Base-by-base conservation (phyloP, 2,329 filamentous ascomycete species). In the Penicillium sclerotiorum region DNA sequence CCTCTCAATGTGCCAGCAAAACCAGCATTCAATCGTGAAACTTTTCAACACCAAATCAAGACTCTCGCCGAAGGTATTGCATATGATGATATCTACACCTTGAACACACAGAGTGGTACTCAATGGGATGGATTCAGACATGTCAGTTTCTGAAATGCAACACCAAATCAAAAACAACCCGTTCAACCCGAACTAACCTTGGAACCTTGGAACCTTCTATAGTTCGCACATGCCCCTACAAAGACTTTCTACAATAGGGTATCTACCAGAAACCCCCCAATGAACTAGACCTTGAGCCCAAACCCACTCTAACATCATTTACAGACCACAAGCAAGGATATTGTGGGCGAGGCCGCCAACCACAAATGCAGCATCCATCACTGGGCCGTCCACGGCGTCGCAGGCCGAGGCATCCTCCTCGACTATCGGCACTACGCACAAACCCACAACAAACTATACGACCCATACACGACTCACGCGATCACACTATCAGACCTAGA, bases 401-500 rank as follows among this genome's bases (percentile, higher is more conserved):
- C 72, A n/a, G 67, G 68, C 36, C 70, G 73, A 42, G 73, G 66
- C 45, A 58, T 76, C 28, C 66, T 76, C 12, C 64, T 76, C 15
- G 73, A 76, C 56, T 75, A 75, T 58, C 58, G 65, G 30, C 55
- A 64, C 8, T 83, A 78, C 46, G 75, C 79, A 8, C 73, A 79
- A 42, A 73, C 73, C 8, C 77, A 80, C 45, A 75, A 77, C 11
- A 77, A 79, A 22, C 53, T 67, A 4, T 82, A 79, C 52, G 73
- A 81, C 56, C 76, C 82, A 1, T 77, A 83, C 41, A 75, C 75
- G 3, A 71, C 74, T 0, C 73, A 83, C 58, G 73, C 76, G 22
- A 85, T 87, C 63, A 77, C 75, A 0, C 69, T 79, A 2, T 62
- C 73, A 1, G 78, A 84, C 0, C 74, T 90, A 0, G 78, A 81